Evolutionary conservation across 2,329 filamentous ascomycete species (phyloP).

Genomic region (Sphaerulina vaccinii): DNA sequence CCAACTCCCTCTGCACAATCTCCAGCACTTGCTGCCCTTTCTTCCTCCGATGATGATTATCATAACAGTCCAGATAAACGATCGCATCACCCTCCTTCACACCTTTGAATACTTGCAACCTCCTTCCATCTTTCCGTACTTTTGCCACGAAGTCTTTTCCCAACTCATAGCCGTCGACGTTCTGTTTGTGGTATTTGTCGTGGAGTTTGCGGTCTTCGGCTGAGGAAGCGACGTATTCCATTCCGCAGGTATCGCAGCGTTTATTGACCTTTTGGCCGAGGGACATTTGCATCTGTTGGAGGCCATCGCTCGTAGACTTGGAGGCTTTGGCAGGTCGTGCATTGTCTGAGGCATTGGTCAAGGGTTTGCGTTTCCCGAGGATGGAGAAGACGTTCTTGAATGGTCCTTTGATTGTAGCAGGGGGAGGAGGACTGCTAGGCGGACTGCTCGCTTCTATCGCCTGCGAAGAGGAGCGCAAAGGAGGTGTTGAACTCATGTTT

Average conservation of each 20-base stretch:
- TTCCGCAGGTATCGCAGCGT: conserved; percentile 61
- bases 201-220: conserved; percentile 62
- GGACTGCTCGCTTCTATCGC: conserved; percentile 43
- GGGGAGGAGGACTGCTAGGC: conserved; percentile 56
- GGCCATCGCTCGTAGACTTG: conserved; percentile 35
- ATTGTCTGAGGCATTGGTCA: conserved; percentile 35
- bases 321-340: conserved; percentile 28
- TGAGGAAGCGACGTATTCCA: conserved; percentile 65
- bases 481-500: conserved; percentile 23
- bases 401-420: conserved; percentile 11
- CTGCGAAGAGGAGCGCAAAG: conserved; percentile 19
- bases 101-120: conserved; percentile 19
- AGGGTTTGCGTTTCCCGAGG: conserved; percentile 35
- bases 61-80: conserved; percentile 57
- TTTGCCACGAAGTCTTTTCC: conserved; percentile 57
- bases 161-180: conserved; percentile 60
- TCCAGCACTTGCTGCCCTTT: conserved; percentile 56
- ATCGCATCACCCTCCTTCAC: conserved; percentile 48
- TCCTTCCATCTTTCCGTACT: conserved; percentile 5
- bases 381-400: conserved; percentile 36
- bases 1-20: conserved; percentile 62
- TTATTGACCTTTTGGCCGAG: conserved; percentile 56
- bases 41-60: conserved; percentile 53
- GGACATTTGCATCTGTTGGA: conserved; percentile 63
- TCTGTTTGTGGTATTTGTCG: conserved; percentile 63